Evolutionary conservation across 176 grass and related monocot genomes (phyloP), one percentile per base, ranked within the genome.

Genomic region (Eragrostis curvula): DNA sequence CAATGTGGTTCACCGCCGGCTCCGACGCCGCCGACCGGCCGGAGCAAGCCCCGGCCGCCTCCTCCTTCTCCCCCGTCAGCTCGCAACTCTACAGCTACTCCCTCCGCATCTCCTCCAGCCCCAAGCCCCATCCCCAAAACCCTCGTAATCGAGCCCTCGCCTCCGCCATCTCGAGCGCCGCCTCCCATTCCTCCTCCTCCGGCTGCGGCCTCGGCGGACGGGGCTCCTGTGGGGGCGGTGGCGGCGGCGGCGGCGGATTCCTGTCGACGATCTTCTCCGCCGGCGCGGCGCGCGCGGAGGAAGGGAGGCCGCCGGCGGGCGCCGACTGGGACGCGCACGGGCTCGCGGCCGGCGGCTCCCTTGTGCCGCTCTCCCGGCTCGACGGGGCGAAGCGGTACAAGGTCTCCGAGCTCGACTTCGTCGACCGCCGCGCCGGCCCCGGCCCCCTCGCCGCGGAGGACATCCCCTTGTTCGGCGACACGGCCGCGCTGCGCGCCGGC

Each of bases 381-480:
- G 92, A 92, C 78, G 92, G 88, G 61, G 62, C 94, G 17, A 97
- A 94, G 81, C 86, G 83, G 73, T 97, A 97, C 74, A 94, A 94
- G 81, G 60, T 97, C 32, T 94, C 92, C 9, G 92, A 97, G 77
- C 89, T 97, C 89, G 86, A 90, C 70, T 97, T 94, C 83, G 92
- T 90, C 11, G 92, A 97, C 68, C 77, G 6, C 32, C 32, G 32
- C 32, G 32, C 32, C 32, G 32, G 32, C 32, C 32, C 32, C 32
- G 32, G 4, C 32, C 32, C 32, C 32, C 32, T 36, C 32, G 82
- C 87, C 0, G 74, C 90, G 0, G 95, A 94, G 27, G 95, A 97
- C 53, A 92, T 90, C 69, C 92, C 94, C 75, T 97, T 92, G 32
- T 4, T 36, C 32, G 32, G 32, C 66, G 92, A 97, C 81, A 97